Percentiles rank a stretch among this genome's conserved stretches.
phyloP scores from a whole-genome alignment of 202 grass and related monocot genomes.

The Carex arenaria region DNA sequence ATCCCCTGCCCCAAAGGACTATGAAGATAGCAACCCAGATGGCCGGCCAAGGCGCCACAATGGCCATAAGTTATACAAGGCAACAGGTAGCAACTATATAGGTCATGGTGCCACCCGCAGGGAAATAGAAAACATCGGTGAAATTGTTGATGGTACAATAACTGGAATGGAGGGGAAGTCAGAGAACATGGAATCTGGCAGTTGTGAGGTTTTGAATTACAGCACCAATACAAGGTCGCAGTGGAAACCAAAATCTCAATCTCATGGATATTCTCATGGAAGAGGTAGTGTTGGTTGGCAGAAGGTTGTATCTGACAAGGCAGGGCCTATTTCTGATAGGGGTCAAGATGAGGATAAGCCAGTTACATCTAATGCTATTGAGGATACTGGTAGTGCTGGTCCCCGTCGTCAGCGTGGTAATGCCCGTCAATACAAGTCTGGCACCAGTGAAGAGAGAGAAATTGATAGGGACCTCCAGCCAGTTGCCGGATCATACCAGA shows the following conservation, averaged over 20 bases:
- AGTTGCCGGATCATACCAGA: background rate
- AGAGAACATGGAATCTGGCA: constrained; percentile 38
- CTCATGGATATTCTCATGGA: constrained; percentile 29
- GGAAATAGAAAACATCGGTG: constrained; percentile 28
- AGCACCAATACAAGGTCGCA: constrained; percentile 13
- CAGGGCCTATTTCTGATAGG: background rate
- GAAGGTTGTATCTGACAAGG: constrained; percentile 24
- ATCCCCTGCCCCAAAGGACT: constrained; percentile 32
- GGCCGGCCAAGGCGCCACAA: constrained; percentile 35
- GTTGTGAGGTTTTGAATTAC: constrained; percentile 29
- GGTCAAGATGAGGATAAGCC: background rate
- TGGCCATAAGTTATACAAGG: constrained; percentile 47
- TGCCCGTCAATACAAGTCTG: constrained; percentile 13
- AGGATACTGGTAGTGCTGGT: background rate
- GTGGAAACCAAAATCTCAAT: constrained; percentile 91
- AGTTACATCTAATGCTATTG: background rate
- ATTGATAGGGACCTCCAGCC: background rate
- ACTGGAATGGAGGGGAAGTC: constrained; percentile 31
- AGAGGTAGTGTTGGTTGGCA: constrained; percentile 38
- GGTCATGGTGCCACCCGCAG: constrained; percentile 33
- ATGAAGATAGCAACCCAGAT: constrained; percentile 38
- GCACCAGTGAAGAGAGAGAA: constrained; percentile 6
- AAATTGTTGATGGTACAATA: constrained; percentile 25
- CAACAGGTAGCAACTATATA: constrained; percentile 31
- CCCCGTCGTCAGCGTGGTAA: constrained; percentile 6